Evolutionary conservation across 805 yeast species (phyloP), one percentile per base, ranked within the genome.

Genomic region (Metschnikowia gruessii): DNA sequence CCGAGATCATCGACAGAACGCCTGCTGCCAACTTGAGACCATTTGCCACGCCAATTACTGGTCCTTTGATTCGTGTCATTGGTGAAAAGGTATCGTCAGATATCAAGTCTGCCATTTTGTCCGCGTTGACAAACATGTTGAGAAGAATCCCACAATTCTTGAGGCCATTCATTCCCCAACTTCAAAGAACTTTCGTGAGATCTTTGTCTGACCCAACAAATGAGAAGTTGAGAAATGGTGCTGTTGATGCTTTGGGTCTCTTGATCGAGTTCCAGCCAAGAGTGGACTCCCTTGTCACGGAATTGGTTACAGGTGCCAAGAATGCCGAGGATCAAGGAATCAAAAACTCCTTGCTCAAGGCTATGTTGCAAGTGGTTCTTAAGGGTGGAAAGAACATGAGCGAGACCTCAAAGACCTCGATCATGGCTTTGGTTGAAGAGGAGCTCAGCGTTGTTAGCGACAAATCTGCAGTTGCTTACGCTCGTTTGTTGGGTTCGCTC

Each of bases 51-150:
- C 82, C 82, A 22, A 88, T 95, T 53, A 91, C 97, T 22, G 99
- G 99, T 69, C 99, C 99, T 33, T 77, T 94, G 61, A 94, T 94
- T 68, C 89, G 99, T 76, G 96, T 92, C 46, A 87, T 92, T 61
- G 99, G 99, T 61, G 99, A 94, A 67, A 82, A 96, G 66, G 92
- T 88, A 55, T 79, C 84, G 15, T 78, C 95, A 51, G 96, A 90
- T 56, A 88, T 94, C 57, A 94, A 94, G 74, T 84, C 96, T 31
- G 96, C 96, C n/a, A 92, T 95, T 56, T 75, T 94, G 60, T 76
- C 77, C 52, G 95, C 98, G 1, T 77, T 95, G 64, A 86, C 85
- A 61, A 79, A 79, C 53, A 71, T 95, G 61, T 81, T 94, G 59
- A 69, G 70, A 19, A 87, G 89, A 72, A 86, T 92, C 56, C 97